Percentiles rank a stretch among this genome's conserved stretches.
These are phyloP conservation scores for Peniophora sp. DNA, from an alignment of 1,284 basidiomycete species.

Conservation along the genomic window DNA sequence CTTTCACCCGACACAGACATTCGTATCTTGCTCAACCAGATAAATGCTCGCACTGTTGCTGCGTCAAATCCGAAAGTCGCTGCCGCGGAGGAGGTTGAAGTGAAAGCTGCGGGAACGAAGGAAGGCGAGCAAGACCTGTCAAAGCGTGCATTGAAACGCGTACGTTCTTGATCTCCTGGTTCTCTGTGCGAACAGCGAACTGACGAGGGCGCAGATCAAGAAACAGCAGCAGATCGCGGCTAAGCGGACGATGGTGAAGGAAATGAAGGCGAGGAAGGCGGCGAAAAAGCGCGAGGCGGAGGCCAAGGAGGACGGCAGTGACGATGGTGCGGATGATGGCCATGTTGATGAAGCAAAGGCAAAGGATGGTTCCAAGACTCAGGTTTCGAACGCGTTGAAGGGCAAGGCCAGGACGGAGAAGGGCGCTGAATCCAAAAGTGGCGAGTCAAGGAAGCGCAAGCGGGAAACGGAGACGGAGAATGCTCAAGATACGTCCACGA, in stretches of 20 bases:
- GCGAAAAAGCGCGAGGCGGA: slow-evolving; percentile 6
- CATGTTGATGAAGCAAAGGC: too few species aligned
- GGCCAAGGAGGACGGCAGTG: too few species aligned
- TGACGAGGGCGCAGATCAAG: slow-evolving; percentile 20
- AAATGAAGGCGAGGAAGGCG: slow-evolving; percentile 24
- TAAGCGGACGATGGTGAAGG: slow-evolving; percentile 29
- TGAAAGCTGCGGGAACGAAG: too few species aligned
- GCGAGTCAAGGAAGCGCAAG: too few species aligned
- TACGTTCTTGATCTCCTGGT: slow-evolving; percentile 16
- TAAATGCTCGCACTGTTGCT: slow-evolving; percentile 1
- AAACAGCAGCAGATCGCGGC: slow-evolving; percentile 30
- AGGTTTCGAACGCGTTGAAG: too few species aligned
- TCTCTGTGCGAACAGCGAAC: neutral
- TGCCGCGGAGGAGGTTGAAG: too few species aligned
- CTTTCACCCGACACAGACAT: slow-evolving; percentile 37
- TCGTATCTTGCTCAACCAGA: slow-evolving; percentile 13
- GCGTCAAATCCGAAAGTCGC: slow-evolving; percentile 1
- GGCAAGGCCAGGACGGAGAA: too few species aligned
- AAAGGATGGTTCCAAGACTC: too few species aligned
- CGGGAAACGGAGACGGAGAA: too few species aligned
- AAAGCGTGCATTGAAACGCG: slow-evolving; percentile 52
- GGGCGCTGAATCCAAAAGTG: too few species aligned
- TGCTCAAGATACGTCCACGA: too few species aligned
- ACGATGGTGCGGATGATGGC: too few species aligned
- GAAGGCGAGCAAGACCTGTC: slow-evolving; percentile 21